Percentiles rank a stretch among this genome's conserved stretches.
phyloP scores from a whole-genome alignment of 345 rosid genomes.

The Combretum micranthum region DNA sequence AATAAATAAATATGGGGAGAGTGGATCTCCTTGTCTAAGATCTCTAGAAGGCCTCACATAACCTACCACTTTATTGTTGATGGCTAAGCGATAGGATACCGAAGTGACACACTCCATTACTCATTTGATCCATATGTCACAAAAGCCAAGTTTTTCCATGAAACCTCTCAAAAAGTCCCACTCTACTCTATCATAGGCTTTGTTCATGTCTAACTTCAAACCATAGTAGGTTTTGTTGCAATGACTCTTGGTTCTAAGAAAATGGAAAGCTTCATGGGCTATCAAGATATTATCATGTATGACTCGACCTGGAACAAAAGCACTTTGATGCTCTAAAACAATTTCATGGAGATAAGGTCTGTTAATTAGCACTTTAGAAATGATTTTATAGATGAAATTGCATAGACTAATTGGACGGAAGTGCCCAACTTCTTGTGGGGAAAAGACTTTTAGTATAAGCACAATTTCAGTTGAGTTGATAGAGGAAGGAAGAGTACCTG shows the following conservation, averaged over 20 bases:
- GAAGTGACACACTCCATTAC: not conserved
- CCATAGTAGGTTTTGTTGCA: not conserved
- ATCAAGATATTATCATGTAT: not conserved
- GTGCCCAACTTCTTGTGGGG: not conserved
- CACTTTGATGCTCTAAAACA: not conserved
- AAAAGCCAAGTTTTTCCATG: not conserved
- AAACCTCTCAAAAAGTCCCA: not conserved
- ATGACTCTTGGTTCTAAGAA: not conserved
- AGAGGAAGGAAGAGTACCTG: too few species aligned
- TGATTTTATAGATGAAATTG: not conserved
- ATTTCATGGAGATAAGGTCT: not conserved
- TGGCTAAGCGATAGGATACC: not conserved
- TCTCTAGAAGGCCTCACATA: not conserved
- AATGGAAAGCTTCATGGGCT: not conserved
- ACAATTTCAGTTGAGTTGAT: not conserved
- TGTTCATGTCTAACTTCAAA: not conserved
- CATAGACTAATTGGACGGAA: not conserved
- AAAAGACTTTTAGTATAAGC: not conserved
- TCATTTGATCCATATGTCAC: too few species aligned
- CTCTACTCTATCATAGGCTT: not conserved
- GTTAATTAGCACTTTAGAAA: not conserved
- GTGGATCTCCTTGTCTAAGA: not conserved
- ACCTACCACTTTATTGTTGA: not conserved
- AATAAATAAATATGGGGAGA: not conserved
- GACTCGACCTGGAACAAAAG: not conserved